These are phyloP conservation scores for Colletotrichum sp. DNA, from an alignment of 2,329 filamentous ascomycete species.

Conservation along the genomic window DNA sequence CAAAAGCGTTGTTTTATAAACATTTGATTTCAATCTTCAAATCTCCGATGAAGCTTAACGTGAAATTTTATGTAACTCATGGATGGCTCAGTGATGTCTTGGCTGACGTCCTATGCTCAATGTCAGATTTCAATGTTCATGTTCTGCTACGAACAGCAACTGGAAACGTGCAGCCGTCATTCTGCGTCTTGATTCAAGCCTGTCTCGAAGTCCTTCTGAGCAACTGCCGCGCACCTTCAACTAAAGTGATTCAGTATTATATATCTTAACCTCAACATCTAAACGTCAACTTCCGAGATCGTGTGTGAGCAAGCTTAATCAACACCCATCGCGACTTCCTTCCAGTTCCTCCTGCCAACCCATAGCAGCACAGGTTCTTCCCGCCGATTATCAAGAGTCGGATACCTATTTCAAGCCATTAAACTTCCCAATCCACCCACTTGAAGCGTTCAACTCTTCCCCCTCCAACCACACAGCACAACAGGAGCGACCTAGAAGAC, in stretches of 20 bases:
- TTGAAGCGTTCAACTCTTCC: not conserved
- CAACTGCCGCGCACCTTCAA: not conserved
- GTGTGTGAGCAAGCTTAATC: not conserved
- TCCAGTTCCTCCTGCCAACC: not conserved
- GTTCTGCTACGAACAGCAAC: not conserved
- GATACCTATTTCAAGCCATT: not conserved
- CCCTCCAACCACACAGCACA: not conserved
- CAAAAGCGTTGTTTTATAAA: not conserved
- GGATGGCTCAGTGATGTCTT: not conserved
- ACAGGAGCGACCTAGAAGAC: not conserved
- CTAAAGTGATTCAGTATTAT: not conserved
- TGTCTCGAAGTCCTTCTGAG: not conserved
- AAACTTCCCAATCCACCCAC: not conserved
- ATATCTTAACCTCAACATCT: rapidly evolving
- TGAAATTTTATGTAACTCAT: too few relatives aligned
- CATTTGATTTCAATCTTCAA: not conserved
- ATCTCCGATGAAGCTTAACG: not conserved
- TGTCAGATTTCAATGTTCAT: not conserved
- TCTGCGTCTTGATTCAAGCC: not conserved
- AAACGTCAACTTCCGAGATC: not conserved
- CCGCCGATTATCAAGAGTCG: not conserved
- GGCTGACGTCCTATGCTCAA: not conserved
- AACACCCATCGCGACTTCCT: not conserved
- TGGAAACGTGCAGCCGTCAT: not conserved
- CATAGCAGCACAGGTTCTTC: not conserved